Evolutionary conservation across 306 rosid species (phyloP).

Genomic region (Heteromeles arbutifolia): DNA sequence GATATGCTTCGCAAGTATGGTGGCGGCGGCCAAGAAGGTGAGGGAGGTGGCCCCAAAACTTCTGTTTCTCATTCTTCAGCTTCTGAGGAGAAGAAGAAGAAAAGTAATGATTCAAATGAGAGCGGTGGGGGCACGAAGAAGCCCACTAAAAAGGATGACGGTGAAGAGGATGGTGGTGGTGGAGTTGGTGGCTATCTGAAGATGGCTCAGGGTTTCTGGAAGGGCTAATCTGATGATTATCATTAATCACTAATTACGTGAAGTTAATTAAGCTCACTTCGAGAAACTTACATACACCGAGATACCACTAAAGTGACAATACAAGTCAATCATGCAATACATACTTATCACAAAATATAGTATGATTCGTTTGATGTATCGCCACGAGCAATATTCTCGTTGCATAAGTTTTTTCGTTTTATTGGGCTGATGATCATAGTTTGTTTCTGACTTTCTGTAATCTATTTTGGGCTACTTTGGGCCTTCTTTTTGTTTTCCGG

Average conservation of each 20-base stretch:
- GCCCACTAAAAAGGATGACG: background rate
- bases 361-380: too few species aligned
- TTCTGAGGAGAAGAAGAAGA: background rate
- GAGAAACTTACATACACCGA: background rate
- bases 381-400: background rate
- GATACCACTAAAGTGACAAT: too few species aligned
- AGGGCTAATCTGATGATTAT: background rate
- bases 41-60: background rate
- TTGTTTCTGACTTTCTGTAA: too few species aligned
- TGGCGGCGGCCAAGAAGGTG: background rate
- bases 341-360: too few species aligned
- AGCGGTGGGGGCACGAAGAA: background rate
- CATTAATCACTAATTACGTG: background rate
- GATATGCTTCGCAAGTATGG: slow-evolving; percentile 33
- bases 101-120: background rate
- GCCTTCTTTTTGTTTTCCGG: too few species aligned
- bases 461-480: too few species aligned
- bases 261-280: background rate
- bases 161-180: slow-evolving; percentile 4
- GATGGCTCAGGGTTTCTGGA: slow-evolving; percentile 29
- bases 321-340: too few species aligned
- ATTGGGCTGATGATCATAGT: too few species aligned
- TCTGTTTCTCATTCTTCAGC: background rate
- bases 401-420: too few species aligned
- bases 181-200: slow-evolving; percentile 23